Percentiles rank a stretch among this genome's conserved stretches.
Evolutionary conservation across 208 protist species (phyloP).

Genomic region (Leishmania lainsoni): DNA sequence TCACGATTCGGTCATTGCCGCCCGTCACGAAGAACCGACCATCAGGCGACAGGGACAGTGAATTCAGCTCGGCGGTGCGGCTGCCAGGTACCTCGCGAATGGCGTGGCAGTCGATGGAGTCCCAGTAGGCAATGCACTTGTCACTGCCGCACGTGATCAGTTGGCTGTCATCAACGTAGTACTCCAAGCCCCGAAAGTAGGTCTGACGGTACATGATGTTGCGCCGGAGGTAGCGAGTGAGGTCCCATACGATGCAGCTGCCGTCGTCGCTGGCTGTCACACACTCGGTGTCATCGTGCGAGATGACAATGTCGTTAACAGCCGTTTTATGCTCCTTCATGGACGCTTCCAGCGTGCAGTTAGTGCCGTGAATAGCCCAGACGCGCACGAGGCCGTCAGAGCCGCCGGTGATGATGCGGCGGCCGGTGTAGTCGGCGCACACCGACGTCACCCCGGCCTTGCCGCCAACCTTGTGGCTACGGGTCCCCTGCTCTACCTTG

Average conservation of each 20-base stretch:
- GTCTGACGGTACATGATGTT: slow-evolving; percentile 96
- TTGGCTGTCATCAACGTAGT: slow-evolving; percentile 94
- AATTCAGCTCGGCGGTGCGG: slow-evolving; percentile 91
- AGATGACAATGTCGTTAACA: slow-evolving; percentile 88
- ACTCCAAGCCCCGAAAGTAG: slow-evolving; percentile 93
- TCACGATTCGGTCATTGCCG: slow-evolving; percentile 93
- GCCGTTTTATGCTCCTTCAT: slow-evolving; percentile 97
- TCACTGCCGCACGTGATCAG: slow-evolving; percentile 95
- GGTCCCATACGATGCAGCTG: slow-evolving; percentile 96
- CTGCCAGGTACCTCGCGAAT: slow-evolving; percentile 94
- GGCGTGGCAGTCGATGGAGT: slow-evolving; percentile 92
- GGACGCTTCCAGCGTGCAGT: slow-evolving; percentile 88
- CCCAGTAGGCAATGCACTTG: slow-evolving; percentile 95
- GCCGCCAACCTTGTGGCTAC: slow-evolving; percentile 50
- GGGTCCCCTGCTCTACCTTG: slow-evolving; percentile 75
- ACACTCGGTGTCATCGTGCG: slow-evolving; percentile 91
- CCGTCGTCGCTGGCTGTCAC: slow-evolving; percentile 94
- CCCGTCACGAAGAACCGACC: slow-evolving; percentile 92
- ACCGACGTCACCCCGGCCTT: slow-evolving; percentile 92
- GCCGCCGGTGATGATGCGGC: slow-evolving; percentile 90
- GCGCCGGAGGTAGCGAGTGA: slow-evolving; percentile 88
- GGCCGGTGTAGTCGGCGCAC: slow-evolving; percentile 64
- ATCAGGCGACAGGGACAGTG: slow-evolving; percentile 86
- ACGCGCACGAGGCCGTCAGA: slow-evolving; percentile 93
- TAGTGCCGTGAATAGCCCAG: slow-evolving; percentile 73